Base-by-base conservation (phyloP, 2,329 filamentous ascomycete species). In the Colletotrichum coccodes region DNA sequence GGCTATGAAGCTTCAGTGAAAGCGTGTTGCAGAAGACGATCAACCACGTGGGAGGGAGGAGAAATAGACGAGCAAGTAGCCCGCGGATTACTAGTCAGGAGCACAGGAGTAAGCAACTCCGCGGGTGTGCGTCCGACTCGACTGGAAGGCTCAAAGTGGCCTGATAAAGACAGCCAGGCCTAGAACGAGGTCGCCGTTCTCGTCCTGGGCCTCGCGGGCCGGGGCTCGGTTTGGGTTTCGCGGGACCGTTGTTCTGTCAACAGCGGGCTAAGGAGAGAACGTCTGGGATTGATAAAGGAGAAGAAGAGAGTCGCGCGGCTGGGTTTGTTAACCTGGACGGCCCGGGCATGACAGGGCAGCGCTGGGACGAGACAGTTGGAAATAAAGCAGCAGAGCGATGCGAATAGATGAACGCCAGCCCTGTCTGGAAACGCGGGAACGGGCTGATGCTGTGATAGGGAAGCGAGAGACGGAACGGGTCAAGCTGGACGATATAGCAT, bases 401-500 rank as follows among this genome's bases (percentile, higher is more conserved):
- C 30, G 49, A 14, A 52, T 47, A 16, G 46, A 30, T 30, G 26
- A 38, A n/a, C n/a, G n/a, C n/a, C n/a, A n/a, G 26, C 7, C 6
- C n/a, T 23, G n/a, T 2, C 30, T n/a, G 44, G 16, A 53, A 32
- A 34, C n/a, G 30, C 30, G 49, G 34, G 32, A 60, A 61, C 34
- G 47, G 28, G 61, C 11, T 30, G 14, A 38, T 12, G 38, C 14
- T 14, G 30, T 30, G 50, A 40, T 30, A 16, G 54, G 32, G 21
- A 3, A 59, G 46, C 6, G 46, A 28, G n/a, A 8, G 38, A 32
- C n/a, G 28, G 40, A 34, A 32, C 12, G 18, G 54, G 38, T 23
- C n/a, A 7, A 7, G 40, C 49, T 46, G 65, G 65, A 23, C 60
- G 57, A 64, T 47, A 59, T 60, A 65, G 66, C 66, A 69, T 69